phyloP scores from a whole-genome alignment of 2,329 filamentous ascomycete genomes.

The Zalaria sp. region DNA sequence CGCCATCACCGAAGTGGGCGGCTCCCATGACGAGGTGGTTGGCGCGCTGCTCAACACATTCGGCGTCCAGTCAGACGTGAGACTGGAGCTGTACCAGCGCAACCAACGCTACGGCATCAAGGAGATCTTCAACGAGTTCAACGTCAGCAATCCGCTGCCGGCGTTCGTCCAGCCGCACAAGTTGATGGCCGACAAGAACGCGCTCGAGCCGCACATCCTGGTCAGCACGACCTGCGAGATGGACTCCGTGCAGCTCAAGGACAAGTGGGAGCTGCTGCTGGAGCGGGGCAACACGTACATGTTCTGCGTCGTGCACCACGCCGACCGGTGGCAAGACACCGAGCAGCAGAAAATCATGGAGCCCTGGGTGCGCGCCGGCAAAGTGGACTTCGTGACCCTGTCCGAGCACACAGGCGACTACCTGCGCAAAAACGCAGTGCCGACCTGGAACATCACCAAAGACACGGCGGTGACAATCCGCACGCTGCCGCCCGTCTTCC shows the following conservation, averaged over 20 bases:
- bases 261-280: constrained; percentile 10
- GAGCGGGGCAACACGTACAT: constrained; percentile 12
- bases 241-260: constrained; percentile 8
- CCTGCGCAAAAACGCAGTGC: constrained; percentile 6
- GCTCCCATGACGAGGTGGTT: constrained; percentile 17
- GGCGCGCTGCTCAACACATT: constrained; percentile 15
- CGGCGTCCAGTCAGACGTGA: constrained; percentile 10
- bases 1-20: constrained; percentile 11
- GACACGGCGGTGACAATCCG: constrained; percentile 11
- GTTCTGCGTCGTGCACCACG: constrained; percentile 14
- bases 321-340: constrained; percentile 11
- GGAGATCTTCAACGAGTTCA: constrained; percentile 14
- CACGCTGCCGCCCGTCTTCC: constrained; percentile 15
- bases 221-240: constrained; percentile 15
- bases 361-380: constrained; percentile 11
- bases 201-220: constrained; percentile 11
- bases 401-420: constrained; percentile 14
- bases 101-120: constrained; percentile 13
- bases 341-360: constrained; percentile 8
- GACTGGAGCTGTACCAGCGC: constrained; percentile 12
- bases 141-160: constrained; percentile 6
- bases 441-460: constrained; percentile 1
- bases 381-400: constrained; percentile 13
- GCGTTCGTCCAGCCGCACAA: background rate
- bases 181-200: constrained; percentile 6